Conservation (phyloP, 805 yeast genomes). For the Danielia oregonensis region DNA sequence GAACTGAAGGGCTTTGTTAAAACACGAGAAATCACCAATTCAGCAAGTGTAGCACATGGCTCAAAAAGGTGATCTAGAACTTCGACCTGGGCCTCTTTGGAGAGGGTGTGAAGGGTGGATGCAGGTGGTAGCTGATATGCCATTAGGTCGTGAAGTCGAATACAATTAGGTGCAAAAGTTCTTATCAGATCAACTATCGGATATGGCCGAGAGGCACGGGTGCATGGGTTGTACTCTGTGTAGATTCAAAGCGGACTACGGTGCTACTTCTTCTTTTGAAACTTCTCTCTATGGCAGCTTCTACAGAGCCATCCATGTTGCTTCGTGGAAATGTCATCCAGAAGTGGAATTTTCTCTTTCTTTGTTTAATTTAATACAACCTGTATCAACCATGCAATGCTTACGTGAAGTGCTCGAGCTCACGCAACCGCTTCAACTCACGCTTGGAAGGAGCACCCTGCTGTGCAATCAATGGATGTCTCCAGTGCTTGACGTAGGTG, state of each 20-base stretch:
- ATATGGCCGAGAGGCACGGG: conserved; percentile 1
- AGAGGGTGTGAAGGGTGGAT: conserved; percentile 8
- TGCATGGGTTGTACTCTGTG: neutral
- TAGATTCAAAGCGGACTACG: too few relatives aligned
- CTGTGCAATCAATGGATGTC: conserved; percentile 47
- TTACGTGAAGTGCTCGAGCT: conserved; percentile 41
- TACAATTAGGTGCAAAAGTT: neutral
- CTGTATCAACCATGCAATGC: neutral
- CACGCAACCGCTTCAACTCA: conserved; percentile 41
- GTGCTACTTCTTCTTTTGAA: too few relatives aligned
- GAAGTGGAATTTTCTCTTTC: too few relatives aligned
- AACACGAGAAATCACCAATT: conserved; percentile 27
- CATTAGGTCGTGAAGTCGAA: neutral
- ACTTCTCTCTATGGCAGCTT: too few relatives aligned
- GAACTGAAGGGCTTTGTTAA: conserved; percentile 16
- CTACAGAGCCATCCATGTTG: too few relatives aligned
- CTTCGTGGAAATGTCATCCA: too few relatives aligned
- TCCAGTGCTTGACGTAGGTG: conserved; percentile 46
- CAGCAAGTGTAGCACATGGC: conserved; percentile 50
- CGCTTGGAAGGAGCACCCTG: conserved; percentile 40
- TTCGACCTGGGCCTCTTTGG: conserved; percentile 26
- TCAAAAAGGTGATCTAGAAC: conserved; percentile 61
- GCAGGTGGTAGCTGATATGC: conserved; percentile 11
- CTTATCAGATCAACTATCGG: neutral
- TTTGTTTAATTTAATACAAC: too few relatives aligned